phyloP scores from a whole-genome alignment of 2,329 filamentous ascomycete genomes.

The Graphilbum fragrans region DNA sequence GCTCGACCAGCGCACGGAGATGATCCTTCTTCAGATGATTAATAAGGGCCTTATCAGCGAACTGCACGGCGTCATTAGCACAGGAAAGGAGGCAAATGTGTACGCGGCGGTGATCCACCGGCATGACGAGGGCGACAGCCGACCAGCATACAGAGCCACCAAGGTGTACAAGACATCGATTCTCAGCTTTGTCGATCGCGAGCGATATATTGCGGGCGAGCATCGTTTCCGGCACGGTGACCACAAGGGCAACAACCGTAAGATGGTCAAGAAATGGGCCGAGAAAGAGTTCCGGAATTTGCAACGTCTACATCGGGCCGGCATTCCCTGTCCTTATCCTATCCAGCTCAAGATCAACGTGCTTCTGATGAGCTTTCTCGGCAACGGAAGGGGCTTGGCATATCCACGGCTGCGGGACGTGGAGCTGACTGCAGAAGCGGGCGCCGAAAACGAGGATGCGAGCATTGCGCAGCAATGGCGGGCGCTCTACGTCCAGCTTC shows the following conservation, averaged over 20 bases:
- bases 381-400: conserved; percentile 74
- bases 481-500: conserved; percentile 66
- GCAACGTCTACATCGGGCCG: conserved; percentile 67
- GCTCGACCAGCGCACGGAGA: conserved; percentile 82
- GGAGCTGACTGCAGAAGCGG: conserved; percentile 38
- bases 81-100: conserved; percentile 96
- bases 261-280: conserved; percentile 98
- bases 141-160: conserved; percentile 65
- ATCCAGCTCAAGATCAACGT: conserved; percentile 87
- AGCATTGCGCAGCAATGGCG: conserved; percentile 50
- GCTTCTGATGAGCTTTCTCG: conserved; percentile 87
- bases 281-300: conserved; percentile 97
- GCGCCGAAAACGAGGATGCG: conserved; percentile 13
- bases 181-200: conserved; percentile 92
- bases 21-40: conserved; percentile 94
- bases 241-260: conserved; percentile 87
- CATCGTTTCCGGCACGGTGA: conserved; percentile 83
- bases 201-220: conserved; percentile 91
- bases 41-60: conserved; percentile 82
- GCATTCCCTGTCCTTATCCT: conserved; percentile 84
- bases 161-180: conserved; percentile 99
- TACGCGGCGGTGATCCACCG: conserved; percentile 70
- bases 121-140: conserved; percentile 35
- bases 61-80: conserved; percentile 89
- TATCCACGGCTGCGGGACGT: conserved; percentile 84